Conservation (phyloP, 768 basidiomycete genomes). For the Boletus sensibilis region DNA sequence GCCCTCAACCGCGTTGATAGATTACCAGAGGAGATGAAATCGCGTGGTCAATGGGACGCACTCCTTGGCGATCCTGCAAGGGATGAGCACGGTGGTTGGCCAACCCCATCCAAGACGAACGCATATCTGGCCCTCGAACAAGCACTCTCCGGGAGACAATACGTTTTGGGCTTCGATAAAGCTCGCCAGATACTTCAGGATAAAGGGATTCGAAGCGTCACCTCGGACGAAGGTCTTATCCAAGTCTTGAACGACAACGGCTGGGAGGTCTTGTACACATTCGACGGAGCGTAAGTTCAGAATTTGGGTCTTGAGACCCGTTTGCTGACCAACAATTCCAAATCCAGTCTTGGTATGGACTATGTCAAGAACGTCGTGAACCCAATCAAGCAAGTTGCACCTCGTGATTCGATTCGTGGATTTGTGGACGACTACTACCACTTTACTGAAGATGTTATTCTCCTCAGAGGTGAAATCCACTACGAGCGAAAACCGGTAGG, state of each 20-base stretch:
- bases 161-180: slow-evolving; percentile 21
- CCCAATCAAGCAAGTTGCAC: slow-evolving; percentile 38
- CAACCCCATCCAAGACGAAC: slow-evolving; percentile 17
- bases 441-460: slow-evolving; percentile 37
- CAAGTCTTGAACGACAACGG: slow-evolving; percentile 34
- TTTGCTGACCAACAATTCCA: slow-evolving; percentile 7
- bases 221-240: slow-evolving; percentile 31
- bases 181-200: slow-evolving; percentile 21
- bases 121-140: slow-evolving; percentile 21
- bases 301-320: background rate
- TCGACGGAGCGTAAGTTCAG: slow-evolving; percentile 38
- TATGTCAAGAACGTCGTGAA: slow-evolving; percentile 42
- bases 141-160: slow-evolving; percentile 18
- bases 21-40: slow-evolving; percentile 32
- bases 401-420: slow-evolving; percentile 37
- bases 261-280: slow-evolving; percentile 39
- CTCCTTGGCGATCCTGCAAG: slow-evolving; percentile 11
- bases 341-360: slow-evolving; percentile 41
- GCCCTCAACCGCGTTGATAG: slow-evolving; percentile 39
- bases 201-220: slow-evolving; percentile 13
- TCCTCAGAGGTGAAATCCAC: slow-evolving; percentile 43
- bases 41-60: slow-evolving; percentile 32
- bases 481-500: slow-evolving; percentile 40
- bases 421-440: slow-evolving; percentile 39
- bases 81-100: slow-evolving; percentile 25